Conservation (phyloP, 495 filamentous ascomycete species). For the Penicillium longicatenatum region DNA sequence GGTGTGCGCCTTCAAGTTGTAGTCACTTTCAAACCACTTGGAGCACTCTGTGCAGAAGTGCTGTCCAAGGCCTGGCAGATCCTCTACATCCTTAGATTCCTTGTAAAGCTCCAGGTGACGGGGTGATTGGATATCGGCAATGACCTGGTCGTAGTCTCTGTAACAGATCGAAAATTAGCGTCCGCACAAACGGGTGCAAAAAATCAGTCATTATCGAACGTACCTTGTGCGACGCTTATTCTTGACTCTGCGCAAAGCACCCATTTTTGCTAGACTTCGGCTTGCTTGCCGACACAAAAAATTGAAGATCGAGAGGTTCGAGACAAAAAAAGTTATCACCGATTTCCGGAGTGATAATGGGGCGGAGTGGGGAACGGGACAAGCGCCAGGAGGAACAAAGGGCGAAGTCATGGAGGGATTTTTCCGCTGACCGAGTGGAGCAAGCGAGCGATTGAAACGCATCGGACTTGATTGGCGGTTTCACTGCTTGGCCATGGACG, state of each 20-base stretch:
- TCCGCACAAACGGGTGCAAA: neutral
- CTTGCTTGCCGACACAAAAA: conserved; percentile 17
- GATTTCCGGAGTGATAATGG: conserved; percentile 45
- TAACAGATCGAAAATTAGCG: neutral
- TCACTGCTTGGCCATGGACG: conserved; percentile 13
- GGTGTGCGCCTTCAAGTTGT: conserved; percentile 70
- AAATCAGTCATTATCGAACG: conserved; percentile 2
- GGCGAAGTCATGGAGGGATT: conserved; percentile 23
- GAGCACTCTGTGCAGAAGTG: conserved; percentile 93
- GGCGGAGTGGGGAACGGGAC: conserved; percentile 37
- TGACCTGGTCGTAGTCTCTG: conserved; percentile 88
- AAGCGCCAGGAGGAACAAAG: conserved; percentile 11
- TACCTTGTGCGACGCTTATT: conserved; percentile 64
- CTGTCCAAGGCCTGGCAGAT: conserved; percentile 79
- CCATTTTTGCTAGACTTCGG: conserved; percentile 48
- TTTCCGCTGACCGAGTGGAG: conserved; percentile 31
- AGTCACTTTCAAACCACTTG: conserved; percentile 91
- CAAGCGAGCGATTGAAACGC: conserved; percentile 31
- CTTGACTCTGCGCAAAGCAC: conserved; percentile 56
- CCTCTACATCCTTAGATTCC: conserved; percentile 76
- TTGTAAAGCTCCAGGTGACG: conserved; percentile 79
- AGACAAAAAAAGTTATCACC: conserved; percentile 40
- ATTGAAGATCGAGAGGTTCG: conserved; percentile 13
- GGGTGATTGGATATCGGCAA: conserved; percentile 71
- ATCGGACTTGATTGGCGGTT: conserved; percentile 35